Evolutionary conservation across 345 rosid species (phyloP).

Genomic region (Euphorbia pulcherrima): DNA sequence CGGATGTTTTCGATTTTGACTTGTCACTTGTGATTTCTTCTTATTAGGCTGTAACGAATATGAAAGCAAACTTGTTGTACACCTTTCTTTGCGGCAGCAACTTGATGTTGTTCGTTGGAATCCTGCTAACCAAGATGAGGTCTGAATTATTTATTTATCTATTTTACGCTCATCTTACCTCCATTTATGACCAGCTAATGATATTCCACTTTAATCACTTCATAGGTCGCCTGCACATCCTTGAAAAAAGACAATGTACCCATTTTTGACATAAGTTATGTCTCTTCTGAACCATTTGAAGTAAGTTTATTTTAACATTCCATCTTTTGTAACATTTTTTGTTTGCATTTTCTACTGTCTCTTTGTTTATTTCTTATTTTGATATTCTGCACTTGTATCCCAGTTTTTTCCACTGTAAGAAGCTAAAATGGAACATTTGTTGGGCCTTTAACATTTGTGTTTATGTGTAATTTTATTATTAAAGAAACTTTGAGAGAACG

Average conservation of each 20-base stretch:
- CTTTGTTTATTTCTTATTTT: background rate
- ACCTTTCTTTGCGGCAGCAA: slow-evolving; percentile 43
- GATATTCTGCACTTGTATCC: background rate
- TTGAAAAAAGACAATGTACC: slow-evolving; percentile 47
- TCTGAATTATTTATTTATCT: slow-evolving; percentile 23
- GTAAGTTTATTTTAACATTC: slow-evolving; percentile 34
- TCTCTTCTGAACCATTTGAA: slow-evolving; percentile 68
- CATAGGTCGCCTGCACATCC: slow-evolving; percentile 80
- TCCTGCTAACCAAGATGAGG: slow-evolving; percentile 82
- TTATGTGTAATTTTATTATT: background rate
- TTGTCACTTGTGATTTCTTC: background rate
- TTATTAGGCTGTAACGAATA: slow-evolving; percentile 46
- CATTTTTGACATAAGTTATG: slow-evolving; percentile 71
- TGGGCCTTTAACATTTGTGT: background rate
- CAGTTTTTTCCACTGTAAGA: background rate
- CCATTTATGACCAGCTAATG: background rate
- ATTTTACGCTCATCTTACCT: background rate
- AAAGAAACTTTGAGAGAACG: background rate
- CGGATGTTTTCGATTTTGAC: background rate
- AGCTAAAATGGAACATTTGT: background rate
- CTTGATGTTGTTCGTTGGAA: slow-evolving; percentile 83
- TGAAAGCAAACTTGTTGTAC: slow-evolving; percentile 68
- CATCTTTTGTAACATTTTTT: background rate
- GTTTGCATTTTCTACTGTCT: background rate
- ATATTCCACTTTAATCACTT: background rate